Base-by-base conservation (phyloP, 352 stramenopile species). In the Globisporangium carolinianum region DNA sequence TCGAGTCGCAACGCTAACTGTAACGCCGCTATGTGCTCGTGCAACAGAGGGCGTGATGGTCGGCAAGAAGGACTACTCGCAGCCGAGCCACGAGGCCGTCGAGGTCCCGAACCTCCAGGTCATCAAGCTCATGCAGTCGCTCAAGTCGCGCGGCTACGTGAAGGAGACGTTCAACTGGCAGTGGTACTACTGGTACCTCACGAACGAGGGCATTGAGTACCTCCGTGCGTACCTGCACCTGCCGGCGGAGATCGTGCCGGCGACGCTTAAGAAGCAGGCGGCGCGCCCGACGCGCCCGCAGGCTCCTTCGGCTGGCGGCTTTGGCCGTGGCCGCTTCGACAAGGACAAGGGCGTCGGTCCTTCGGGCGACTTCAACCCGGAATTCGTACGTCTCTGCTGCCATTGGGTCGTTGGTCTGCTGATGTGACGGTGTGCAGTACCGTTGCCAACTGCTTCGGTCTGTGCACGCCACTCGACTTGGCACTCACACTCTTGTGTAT, bases 161-260 rank as follows among this genome's bases (percentile, higher is more conserved):
- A 97, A 96, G 65, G 88, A 99, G 79, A 99, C 97, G 58, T 99
- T 99, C 90, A 98, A 96, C 75, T 99, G 97, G 97, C 97, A 99
- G 81, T 98, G 97, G 84, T 98, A 97, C 78, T 99, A 99, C 94
- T 99, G 95, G 85, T 99, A 98, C 88, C 86, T 99, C 53, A 99
- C 96, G 50, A 95, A 97, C 69, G 96, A 98, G 71, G 97, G 97
- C 66, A 98, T 99, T 71, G 95, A 99, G 68, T 99, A 99, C 89
- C 88, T 99, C 6, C 87, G 97, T 61, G 86, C 94, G 61, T 99
- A 99, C 85, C 75, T 99, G 60, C 95, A 98, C 72, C 79, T 99
- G 53, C 97, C 97, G 57, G 85, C 94, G 47, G 97, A 99, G 82
- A 99, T 99, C 83, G 96, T 99, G 51, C 97, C 97, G 61, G 91